A percentile compares a stretch with the other conserved stretches of the same genome.
Conservation (phyloP, 1,284 basidiomycete species). For the Sphagnurus paluster region DNA sequence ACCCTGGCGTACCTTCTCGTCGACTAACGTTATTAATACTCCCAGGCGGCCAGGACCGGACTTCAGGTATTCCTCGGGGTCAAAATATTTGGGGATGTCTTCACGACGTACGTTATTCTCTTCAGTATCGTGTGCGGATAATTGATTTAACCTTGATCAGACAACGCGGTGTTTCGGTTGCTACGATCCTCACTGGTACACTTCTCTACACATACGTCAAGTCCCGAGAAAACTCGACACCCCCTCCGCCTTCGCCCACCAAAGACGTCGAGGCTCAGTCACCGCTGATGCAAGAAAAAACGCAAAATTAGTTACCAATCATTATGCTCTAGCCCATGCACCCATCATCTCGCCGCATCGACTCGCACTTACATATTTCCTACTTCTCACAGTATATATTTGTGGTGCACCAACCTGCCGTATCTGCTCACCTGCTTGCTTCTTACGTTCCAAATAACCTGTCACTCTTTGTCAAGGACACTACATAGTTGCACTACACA, state of each 20-base stretch:
- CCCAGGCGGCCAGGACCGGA: constrained; percentile 68
- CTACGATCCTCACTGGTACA: constrained; percentile 63
- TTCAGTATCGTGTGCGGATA: not conserved
- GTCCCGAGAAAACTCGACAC: constrained; percentile 10
- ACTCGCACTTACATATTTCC: too few species aligned
- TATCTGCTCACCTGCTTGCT: too few species aligned
- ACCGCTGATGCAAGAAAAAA: constrained; percentile 14
- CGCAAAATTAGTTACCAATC: not conserved
- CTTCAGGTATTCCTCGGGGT: constrained; percentile 73
- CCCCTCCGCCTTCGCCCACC: constrained; percentile 8
- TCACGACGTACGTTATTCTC: constrained; percentile 54
- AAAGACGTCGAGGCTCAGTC: constrained; percentile 18
- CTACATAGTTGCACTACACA: too few species aligned
- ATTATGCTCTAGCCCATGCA: too few species aligned
- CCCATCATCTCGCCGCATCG: too few species aligned
- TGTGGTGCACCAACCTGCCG: too few species aligned
- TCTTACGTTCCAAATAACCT: too few species aligned
- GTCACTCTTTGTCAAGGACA: too few species aligned
- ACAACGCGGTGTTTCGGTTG: constrained; percentile 60
- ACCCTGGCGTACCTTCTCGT: not conserved
- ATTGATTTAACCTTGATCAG: constrained; percentile 30
- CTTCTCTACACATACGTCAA: constrained; percentile 21
- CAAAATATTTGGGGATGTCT: constrained; percentile 62
- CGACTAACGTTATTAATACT: not conserved
- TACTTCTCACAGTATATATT: too few species aligned